Evolutionary conservation across 2,329 filamentous ascomycete species (phyloP).

Genomic region (Talaromyces amestolkiae): DNA sequence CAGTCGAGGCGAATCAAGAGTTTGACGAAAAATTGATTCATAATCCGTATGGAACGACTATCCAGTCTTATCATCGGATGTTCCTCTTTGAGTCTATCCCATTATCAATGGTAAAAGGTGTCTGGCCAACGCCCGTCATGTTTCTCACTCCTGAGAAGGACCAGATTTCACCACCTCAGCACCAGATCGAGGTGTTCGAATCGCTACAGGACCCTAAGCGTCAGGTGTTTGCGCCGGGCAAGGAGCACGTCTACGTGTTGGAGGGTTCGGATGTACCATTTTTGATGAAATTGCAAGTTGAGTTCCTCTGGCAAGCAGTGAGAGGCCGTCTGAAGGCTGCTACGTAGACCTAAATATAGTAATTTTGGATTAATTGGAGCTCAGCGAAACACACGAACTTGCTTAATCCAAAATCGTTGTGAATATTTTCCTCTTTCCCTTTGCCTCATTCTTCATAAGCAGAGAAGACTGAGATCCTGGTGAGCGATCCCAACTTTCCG

Average conservation of each 20-base stretch:
- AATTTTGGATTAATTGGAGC: background rate
- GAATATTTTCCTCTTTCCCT: background rate
- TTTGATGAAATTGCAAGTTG: constrained; percentile 9
- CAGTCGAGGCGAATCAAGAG: constrained; percentile 20
- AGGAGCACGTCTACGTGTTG: constrained; percentile 2
- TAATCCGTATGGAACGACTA: constrained; percentile 23
- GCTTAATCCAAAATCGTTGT: background rate
- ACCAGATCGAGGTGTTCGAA: constrained; percentile 28
- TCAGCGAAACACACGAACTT: background rate
- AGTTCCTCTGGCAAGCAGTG: constrained; percentile 6
- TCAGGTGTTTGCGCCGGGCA: background rate
- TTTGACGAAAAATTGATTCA: constrained; percentile 20
- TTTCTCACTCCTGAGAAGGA: constrained; percentile 32
- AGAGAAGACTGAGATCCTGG: background rate
- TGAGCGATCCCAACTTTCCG: background rate
- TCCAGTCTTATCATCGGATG: constrained; percentile 34
- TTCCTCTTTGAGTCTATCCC: constrained; percentile 24
- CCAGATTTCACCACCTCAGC: constrained; percentile 25
- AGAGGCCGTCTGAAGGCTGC: constrained; percentile 1
- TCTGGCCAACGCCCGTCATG: constrained; percentile 25
- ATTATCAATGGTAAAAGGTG: constrained; percentile 20
- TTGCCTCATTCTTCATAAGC: background rate
- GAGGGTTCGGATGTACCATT: background rate
- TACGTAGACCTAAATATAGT: background rate
- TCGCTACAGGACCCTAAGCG: constrained; percentile 2